These are phyloP conservation scores for Amaranthus cruentus DNA, from an alignment of 148 eudicot species.

Conservation along the genomic window DNA sequence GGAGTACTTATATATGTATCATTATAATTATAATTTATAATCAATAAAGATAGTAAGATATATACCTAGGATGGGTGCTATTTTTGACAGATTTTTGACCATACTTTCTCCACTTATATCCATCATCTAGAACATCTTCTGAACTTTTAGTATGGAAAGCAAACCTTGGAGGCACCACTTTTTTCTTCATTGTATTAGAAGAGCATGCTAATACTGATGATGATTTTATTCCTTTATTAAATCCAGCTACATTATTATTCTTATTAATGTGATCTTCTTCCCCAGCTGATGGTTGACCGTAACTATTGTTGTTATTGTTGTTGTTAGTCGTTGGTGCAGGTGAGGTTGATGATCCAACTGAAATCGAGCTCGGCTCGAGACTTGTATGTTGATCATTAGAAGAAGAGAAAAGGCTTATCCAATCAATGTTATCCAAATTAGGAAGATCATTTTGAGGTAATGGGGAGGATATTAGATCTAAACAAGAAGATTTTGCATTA, in stretches of 20 bases:
- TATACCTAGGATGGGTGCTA: conserved; percentile 82
- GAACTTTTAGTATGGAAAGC: conserved; percentile 75
- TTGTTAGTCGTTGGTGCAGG: conserved; percentile 6
- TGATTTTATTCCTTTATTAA: conserved; percentile 3
- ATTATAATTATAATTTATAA: too few species aligned
- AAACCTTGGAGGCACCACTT: conserved; percentile 57
- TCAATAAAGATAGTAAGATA: background rate
- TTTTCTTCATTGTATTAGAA: conserved; percentile 33
- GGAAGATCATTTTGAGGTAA: conserved; percentile 20
- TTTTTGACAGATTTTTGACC: conserved; percentile 92
- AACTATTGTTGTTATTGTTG: background rate
- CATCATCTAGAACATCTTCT: conserved; percentile 92
- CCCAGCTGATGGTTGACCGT: background rate
- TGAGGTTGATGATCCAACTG: conserved; percentile 25
- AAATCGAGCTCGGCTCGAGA: conserved; percentile 3
- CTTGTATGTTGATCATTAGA: conserved; percentile 4
- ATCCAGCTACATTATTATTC: background rate
- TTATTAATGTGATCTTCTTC: background rate
- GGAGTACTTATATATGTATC: too few species aligned
- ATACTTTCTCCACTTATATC: conserved; percentile 84
- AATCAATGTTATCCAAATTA: conserved; percentile 45
- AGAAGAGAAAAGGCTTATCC: conserved; percentile 46
- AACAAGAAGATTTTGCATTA: conserved; percentile 11
- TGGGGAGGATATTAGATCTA: conserved; percentile 15
- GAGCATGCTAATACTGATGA: background rate